Base-by-base conservation (phyloP, 2,329 filamentous ascomycete genomes). In the Dothistroma pini region DNA sequence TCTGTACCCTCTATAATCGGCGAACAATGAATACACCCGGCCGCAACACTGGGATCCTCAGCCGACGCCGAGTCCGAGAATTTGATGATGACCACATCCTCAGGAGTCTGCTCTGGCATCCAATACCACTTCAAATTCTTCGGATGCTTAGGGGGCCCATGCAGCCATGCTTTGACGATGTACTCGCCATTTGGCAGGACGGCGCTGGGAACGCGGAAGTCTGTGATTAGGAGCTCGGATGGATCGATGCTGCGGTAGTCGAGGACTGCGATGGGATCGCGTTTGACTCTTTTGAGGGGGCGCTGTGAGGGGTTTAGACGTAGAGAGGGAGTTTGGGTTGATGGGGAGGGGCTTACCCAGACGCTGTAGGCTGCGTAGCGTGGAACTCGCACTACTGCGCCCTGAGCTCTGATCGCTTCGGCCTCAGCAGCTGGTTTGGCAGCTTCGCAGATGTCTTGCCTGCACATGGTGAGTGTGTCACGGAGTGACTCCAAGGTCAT, bases 71-170 rank as follows among this genome's bases (percentile, higher is more conserved):
- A 61, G 34, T 67, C 63, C 8, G 60, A 56, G 35, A 67, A 67
- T 31, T 67, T 67, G 49, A 67, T 61, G 8, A 67, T 60, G 11
- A 54, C 56, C 6, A 67, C 63, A 48, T 67, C 63, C 41, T 63
- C 53, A 14, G 61, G 59, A 38, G 61, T 61, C 56, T 65, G 63
- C 51, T 67, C 60, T 12, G 65, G 61, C 41, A 65, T 49, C 55
- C 56, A 65, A 21, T 67, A 67, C 63, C 63, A 67, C n/a, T 58
- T 63, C 31, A 62, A 57, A 11, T 51, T 44, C 19, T 62, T 59
- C 4, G 63, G 65, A 16, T 58, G 16, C 22, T 50, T 56, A 0
- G 65, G 65, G 7, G 65, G 65, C 11, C 51, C 59, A 21, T 61
- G 47, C 10, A 54, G 34, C 50, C 51, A 66, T 0, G 60, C 63